Evolutionary conservation across 257 asterid genomes (phyloP).

Genomic region (Lycium ferocissimum): DNA sequence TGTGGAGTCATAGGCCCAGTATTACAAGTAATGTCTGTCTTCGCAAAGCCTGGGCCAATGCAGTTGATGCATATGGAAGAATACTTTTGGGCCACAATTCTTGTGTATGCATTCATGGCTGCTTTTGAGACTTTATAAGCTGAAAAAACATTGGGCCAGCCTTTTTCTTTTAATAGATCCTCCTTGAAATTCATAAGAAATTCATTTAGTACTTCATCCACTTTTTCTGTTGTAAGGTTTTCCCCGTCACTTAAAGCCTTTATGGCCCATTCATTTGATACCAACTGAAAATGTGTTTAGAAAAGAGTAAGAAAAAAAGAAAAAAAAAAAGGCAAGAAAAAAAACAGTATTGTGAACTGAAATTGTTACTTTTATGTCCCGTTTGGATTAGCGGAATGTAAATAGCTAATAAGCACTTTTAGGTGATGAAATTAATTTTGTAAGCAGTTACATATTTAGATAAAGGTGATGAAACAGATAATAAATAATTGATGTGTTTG

Average conservation of each 20-base stretch:
- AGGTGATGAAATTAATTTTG: too few relatives aligned
- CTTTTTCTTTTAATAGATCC: constrained; percentile 31
- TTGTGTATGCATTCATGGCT: constrained; percentile 41
- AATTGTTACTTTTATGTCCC: not conserved
- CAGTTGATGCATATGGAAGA: constrained; percentile 35
- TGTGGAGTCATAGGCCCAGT: constrained; percentile 26
- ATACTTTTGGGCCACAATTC: constrained; percentile 39
- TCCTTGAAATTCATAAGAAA: constrained; percentile 34
- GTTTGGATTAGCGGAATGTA: not conserved
- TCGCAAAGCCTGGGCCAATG: constrained; percentile 40
- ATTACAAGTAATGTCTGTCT: constrained; percentile 37
- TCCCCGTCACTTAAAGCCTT: constrained; percentile 27
- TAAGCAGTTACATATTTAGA: too few relatives aligned
- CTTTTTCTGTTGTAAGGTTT: constrained; percentile 36
- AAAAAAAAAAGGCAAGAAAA: not conserved
- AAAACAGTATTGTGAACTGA: not conserved
- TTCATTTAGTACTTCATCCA: constrained; percentile 32
- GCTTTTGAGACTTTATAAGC: constrained; percentile 49
- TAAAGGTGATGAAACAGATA: too few relatives aligned
- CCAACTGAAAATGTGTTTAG: not conserved
- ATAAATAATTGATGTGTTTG: too few relatives aligned
- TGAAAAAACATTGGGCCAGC: constrained; percentile 38
- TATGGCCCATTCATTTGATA: constrained; percentile 34
- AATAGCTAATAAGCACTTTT: not conserved
- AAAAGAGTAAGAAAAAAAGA: not conserved